phyloP scores from a whole-genome alignment of 805 yeast genomes.

The Ogataea saltuana region DNA sequence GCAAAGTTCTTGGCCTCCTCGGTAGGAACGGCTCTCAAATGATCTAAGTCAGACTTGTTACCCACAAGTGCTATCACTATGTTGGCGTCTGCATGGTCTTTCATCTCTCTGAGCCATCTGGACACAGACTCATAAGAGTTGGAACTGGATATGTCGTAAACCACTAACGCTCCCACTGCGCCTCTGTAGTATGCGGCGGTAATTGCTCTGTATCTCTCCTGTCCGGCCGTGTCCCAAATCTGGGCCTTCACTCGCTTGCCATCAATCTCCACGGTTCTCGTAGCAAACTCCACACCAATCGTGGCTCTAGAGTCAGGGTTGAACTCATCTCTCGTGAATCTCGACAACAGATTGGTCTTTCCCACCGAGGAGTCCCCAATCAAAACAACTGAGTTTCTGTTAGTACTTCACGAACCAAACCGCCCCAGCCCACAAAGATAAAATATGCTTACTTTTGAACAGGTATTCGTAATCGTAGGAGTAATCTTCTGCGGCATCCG shows the following conservation, averaged over 20 bases:
- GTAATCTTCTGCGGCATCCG: slow-evolving; percentile 62
- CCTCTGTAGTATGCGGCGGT: slow-evolving; percentile 97
- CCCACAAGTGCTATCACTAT: slow-evolving; percentile 94
- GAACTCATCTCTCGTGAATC: slow-evolving; percentile 95
- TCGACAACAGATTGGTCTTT: slow-evolving; percentile 86
- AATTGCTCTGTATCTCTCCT: slow-evolving; percentile 96
- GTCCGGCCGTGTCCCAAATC: slow-evolving; percentile 99
- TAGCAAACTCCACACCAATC: slow-evolving; percentile 97
- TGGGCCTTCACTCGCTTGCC: slow-evolving; percentile 85
- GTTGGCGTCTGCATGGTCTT: slow-evolving; percentile 91
- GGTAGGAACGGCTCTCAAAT: slow-evolving; percentile 93
- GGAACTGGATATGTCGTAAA: slow-evolving; percentile 91
- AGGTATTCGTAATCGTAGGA: slow-evolving; percentile 86
- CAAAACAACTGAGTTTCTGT: slow-evolving; percentile 60
- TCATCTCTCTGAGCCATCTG: slow-evolving; percentile 88
- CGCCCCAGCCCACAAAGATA: background rate
- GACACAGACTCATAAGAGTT: slow-evolving; percentile 82
- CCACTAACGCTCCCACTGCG: slow-evolving; percentile 95
- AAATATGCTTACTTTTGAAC: slow-evolving; percentile 59
- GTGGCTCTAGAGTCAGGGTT: slow-evolving; percentile 92
- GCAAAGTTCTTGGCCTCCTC: slow-evolving; percentile 97
- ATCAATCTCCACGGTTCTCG: slow-evolving; percentile 86
- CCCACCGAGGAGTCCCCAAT: slow-evolving; percentile 99
- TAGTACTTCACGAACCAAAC: slow-evolving; percentile 8
- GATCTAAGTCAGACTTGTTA: slow-evolving; percentile 87